phyloP scores from a whole-genome alignment of 495 filamentous ascomycete species.

The Poronia punctata region DNA sequence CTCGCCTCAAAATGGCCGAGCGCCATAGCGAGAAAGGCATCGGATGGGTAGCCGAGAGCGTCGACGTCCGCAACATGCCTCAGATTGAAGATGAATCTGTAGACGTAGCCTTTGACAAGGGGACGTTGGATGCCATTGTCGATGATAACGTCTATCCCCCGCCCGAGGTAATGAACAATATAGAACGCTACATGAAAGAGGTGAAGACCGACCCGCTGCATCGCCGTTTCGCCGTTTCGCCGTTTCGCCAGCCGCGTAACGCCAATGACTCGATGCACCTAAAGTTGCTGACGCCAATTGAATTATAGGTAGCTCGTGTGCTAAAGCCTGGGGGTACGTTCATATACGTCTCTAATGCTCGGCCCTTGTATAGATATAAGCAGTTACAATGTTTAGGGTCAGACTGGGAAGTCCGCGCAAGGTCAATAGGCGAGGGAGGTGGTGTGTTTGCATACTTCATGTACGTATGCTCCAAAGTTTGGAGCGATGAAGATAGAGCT shows the following conservation, averaged over 20 bases:
- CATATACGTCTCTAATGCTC: conserved; percentile 52
- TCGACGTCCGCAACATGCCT: conserved; percentile 48
- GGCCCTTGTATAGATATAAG: conserved; percentile 54
- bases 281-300: too few species aligned
- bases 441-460: too few species aligned
- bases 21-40: conserved; percentile 33
- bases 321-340: conserved; percentile 47
- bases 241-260: too few species aligned
- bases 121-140: conserved; percentile 56
- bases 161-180: conserved; percentile 45
- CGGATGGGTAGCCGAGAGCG: conserved; percentile 41
- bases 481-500: too few species aligned
- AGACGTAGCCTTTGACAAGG: conserved; percentile 57
- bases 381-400: conserved; percentile 36
- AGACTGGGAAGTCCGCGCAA: conserved; percentile 14
- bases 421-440: too few species aligned
- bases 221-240: too few species aligned
- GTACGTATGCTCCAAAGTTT: too few species aligned
- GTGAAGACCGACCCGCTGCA: conserved; percentile 19
- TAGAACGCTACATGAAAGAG: conserved; percentile 45
- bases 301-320: conserved; percentile 41
- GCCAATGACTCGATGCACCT: too few species aligned
- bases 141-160: conserved; percentile 51
- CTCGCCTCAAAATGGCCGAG: conserved; percentile 44
- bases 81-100: conserved; percentile 27